Evolutionary conservation across 805 yeast genomes (phyloP), one percentile per base, ranked within the genome.

Genomic region (Wickerhamomyces ciferrii): DNA sequence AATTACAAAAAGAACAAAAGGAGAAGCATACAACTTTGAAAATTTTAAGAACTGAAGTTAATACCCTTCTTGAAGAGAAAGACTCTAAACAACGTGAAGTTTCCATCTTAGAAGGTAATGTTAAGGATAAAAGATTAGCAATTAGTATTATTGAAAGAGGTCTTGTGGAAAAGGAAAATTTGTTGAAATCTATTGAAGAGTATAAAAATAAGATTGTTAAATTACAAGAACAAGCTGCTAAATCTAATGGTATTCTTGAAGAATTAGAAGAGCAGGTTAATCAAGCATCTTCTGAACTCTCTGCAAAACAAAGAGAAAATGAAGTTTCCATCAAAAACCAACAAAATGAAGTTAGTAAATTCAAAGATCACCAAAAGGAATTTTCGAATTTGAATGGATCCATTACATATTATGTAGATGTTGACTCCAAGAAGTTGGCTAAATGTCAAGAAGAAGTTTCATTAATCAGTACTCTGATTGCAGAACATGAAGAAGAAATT

Each of bases 61-160:
- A 57, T 13, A 50, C 54, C 3, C 48, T 72, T 7, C 53, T 51
- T 3, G 78, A 75, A 20, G 68, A 69, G 8, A 74, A 74, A 51
- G 84, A 79, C 43, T 46, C 56, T 5, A 60, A 62, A 9, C 72
- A 75, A 23, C 69, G 69, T 39, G 78, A 75, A 34, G 46, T 75
- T 19, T 66, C 69, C 8, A 62, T 68, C 14, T 52, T 81, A 20
- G 84, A 83, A 48, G 71, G 67, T 31, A 62, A 63, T 32, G 62
- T 81, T 14, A 79, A 80, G 48, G 87, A 82, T 53, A 71, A 74
- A 44, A 69, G 71, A 53, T 60, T 84, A 39, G 54, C 58, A 3
- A 74, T 86, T 23, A 76, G 79, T 52, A 71, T 75, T 39, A 59
- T 79, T 46, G 86, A 83, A 54, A 70, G 67, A 41, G 64, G 79